A percentile compares a stretch with the other conserved stretches of the same genome.
Conservation (phyloP, 176 grass and related monocot genomes). For the Pontederia paniculata region DNA sequence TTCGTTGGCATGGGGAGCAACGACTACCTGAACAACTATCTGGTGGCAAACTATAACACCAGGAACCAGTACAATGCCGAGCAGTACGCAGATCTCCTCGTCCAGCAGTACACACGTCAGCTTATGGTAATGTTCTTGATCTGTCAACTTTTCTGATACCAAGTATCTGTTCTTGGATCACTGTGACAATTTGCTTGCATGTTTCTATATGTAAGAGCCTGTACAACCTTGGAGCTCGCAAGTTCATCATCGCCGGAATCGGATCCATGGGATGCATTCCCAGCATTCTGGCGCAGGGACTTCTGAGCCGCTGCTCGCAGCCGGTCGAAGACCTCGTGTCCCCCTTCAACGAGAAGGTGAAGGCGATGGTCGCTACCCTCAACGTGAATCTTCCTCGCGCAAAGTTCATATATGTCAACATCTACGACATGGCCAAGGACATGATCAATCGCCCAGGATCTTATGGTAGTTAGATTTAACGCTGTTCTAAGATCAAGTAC, state of each 20-base stretch:
- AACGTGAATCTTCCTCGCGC: constrained; percentile 45
- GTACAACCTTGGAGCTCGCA: constrained; percentile 61
- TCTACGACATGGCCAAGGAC: constrained; percentile 60
- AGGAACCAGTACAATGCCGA: constrained; percentile 68
- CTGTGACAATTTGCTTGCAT: too few species aligned
- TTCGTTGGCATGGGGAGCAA: constrained; percentile 95
- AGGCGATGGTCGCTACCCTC: constrained; percentile 55
- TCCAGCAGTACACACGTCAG: constrained; percentile 67
- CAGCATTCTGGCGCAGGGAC: constrained; percentile 55
- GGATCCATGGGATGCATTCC: constrained; percentile 91
- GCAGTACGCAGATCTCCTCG: constrained; percentile 65
- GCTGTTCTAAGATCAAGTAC: not conserved
- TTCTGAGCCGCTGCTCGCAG: constrained; percentile 43
- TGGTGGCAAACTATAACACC: constrained; percentile 91
- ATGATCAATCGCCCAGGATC: constrained; percentile 44
- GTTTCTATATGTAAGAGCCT: constrained; percentile 28
- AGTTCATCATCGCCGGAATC: constrained; percentile 62
- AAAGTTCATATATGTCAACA: constrained; percentile 83
- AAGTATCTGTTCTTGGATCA: too few species aligned
- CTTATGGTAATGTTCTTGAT: constrained; percentile 40
- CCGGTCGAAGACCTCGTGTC: constrained; percentile 73
- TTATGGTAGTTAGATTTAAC: constrained; percentile 36
- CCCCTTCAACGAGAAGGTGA: constrained; percentile 72
- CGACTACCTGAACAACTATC: constrained; percentile 96
- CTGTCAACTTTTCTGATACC: too few species aligned